phyloP scores from a whole-genome alignment of 306 rosid genomes.

The Cyamopsis tetragonoloba region DNA sequence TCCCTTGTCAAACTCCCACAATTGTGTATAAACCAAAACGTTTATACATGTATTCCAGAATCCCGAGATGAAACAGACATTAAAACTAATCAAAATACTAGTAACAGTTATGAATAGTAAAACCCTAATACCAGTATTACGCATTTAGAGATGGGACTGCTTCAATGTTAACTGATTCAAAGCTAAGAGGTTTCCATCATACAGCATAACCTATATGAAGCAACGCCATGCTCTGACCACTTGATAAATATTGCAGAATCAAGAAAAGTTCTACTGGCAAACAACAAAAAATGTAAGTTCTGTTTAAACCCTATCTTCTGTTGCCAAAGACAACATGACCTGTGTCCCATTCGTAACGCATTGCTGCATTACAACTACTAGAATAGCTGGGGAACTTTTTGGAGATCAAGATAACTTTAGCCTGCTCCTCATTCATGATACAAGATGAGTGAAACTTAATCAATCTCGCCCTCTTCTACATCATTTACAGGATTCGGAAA shows the following conservation, averaged over 20 bases:
- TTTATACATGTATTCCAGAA: background rate
- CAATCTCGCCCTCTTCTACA: conserved; percentile 83
- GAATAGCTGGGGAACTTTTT: background rate
- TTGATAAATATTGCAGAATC: background rate
- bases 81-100: background rate
- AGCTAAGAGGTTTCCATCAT: background rate
- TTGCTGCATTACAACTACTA: background rate
- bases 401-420: conserved; percentile 14
- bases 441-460: conserved; percentile 30
- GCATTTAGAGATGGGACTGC: background rate
- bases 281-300: background rate
- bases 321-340: background rate
- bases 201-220: conserved; percentile 9
- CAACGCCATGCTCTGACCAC: background rate
- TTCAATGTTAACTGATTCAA: background rate
- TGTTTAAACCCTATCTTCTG: background rate
- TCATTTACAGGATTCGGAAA: conserved; percentile 48
- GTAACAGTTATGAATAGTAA: background rate
- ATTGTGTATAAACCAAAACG: too few species aligned
- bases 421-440: conserved; percentile 16
- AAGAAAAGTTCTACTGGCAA: background rate
- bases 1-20: too few species aligned
- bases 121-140: background rate
- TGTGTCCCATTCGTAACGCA: background rate
- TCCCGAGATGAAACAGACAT: background rate